Percentiles rank a stretch among this genome's conserved stretches.
Conservation (phyloP, 1,284 basidiomycete genomes). For the Cystobasidium sp. region DNA sequence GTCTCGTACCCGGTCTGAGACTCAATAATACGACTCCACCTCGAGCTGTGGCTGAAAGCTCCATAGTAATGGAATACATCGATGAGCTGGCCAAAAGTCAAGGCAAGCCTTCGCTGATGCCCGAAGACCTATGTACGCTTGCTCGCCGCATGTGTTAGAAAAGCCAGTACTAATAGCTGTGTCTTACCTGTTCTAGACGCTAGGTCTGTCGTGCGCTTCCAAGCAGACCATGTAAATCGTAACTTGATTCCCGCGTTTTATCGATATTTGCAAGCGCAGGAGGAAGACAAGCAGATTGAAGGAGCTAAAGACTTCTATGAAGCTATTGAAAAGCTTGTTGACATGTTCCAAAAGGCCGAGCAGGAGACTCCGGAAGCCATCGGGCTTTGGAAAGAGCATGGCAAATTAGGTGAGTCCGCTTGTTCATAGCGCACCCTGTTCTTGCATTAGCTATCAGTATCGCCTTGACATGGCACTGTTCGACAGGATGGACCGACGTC, state of each 20-base stretch:
- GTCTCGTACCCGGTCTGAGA: slow-evolving; percentile 72
- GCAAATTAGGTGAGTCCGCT: slow-evolving; percentile 26
- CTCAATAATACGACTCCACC: slow-evolving; percentile 60
- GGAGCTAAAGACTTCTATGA: slow-evolving; percentile 65
- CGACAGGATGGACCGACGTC: slow-evolving; percentile 68
- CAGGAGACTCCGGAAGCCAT: slow-evolving; percentile 50
- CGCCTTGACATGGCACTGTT: background rate
- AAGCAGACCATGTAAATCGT: slow-evolving; percentile 70
- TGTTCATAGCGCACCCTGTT: background rate
- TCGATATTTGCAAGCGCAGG: slow-evolving; percentile 75
- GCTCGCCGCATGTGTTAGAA: background rate
- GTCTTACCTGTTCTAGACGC: slow-evolving; percentile 13
- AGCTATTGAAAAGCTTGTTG: slow-evolving; percentile 64
- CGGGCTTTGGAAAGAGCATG: slow-evolving; percentile 36
- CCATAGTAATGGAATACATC: slow-evolving; percentile 72
- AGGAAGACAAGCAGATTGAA: slow-evolving; percentile 64
- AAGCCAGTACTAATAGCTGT: background rate
- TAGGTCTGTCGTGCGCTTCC: slow-evolving; percentile 62
- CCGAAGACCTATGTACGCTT: slow-evolving; percentile 36
- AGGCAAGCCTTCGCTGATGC: slow-evolving; percentile 37
- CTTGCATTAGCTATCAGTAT: background rate
- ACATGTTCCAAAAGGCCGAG: slow-evolving; percentile 67
- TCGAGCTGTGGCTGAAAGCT: slow-evolving; percentile 66
- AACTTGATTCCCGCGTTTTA: slow-evolving; percentile 75
- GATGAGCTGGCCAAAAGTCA: slow-evolving; percentile 65